phyloP scores from a whole-genome alignment of 495 filamentous ascomycete species.

The Aspergillus steynii region DNA sequence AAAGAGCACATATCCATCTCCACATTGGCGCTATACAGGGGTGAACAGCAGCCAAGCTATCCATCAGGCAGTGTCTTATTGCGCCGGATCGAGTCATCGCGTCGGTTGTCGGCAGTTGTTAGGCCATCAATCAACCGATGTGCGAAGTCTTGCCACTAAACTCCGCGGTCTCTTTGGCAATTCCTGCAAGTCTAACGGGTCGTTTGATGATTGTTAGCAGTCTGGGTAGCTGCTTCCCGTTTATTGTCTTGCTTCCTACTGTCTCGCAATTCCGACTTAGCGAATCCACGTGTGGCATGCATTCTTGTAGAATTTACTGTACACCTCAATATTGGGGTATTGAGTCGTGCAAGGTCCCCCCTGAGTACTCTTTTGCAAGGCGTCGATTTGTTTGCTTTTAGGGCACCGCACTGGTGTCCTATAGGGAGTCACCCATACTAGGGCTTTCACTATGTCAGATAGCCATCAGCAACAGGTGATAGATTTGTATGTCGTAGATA shows the following conservation, averaged over 20 bases:
- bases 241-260: not conserved
- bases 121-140: constrained; percentile 5
- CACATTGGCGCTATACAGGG: constrained; percentile 11
- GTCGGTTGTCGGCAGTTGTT: constrained; percentile 10
- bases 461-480: not conserved
- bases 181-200: not conserved
- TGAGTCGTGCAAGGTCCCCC: not conserved
- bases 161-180: not conserved
- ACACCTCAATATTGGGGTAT: not conserved
- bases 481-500: not conserved
- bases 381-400: not conserved
- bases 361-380: not conserved
- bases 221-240: constrained; percentile 1
- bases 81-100: not conserved
- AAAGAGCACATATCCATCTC: constrained; percentile 8
- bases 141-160: constrained; percentile 1
- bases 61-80: not conserved
- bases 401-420: not conserved
- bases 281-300: not conserved
- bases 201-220: not conserved
- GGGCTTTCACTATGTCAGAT: not conserved
- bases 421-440: not conserved
- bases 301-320: not conserved
- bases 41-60: not conserved
- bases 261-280: not conserved